Base-by-base conservation (phyloP, 2,329 filamentous ascomycete species). In the Nigrospora sphaerica region DNA sequence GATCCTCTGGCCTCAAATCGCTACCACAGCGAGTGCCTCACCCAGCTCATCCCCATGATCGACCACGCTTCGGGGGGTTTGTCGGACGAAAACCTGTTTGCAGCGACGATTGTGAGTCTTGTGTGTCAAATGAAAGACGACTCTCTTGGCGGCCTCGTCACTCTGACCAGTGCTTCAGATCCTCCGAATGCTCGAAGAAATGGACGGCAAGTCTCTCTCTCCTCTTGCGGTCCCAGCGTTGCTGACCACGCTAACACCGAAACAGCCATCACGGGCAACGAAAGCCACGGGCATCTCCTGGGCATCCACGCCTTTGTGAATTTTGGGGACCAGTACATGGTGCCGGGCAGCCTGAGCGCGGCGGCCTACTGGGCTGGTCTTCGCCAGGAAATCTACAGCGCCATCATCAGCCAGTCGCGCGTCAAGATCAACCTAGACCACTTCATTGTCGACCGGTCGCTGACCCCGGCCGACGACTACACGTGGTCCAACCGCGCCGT, bases 401-500 rank as follows among this genome's bases (percentile, higher is more conserved):
- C 78, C 0, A 70, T 75, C 38, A 70, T 72, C 35, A 72, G 68
- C 42, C 67, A 72, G 48, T 60, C 68, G 44, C 63, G 67, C 1
- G 67, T 75, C 28, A 67, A 71, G 18, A 69, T 78, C n/a, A 73
- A 68, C 13, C 64, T 81, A 1, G 65, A 71, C 13, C 67, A 74
- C 39, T 68, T 64, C 18, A 71, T 78, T 33, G 69, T 78, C 36
- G 74, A 80, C 53, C 69, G 71, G n/a, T 71, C 69, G 0, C 66
- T 77, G 11, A 62, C 67, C 2, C 62, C 68, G 0, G 66, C 70
- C 0, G 70, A 72, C 38, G 78, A 81, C 50, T 73, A 72, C 48
- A 68, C 68, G 1, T 82, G 78, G 78, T 74, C 79, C 2, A 82
- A 83, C 57, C 71, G 79, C 14, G 76, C 80, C 14, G 72, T 85